Evolutionary conservation across 805 yeast genomes (phyloP), one percentile per base, ranked within the genome.

Genomic region (Metschnikowia orientalis): DNA sequence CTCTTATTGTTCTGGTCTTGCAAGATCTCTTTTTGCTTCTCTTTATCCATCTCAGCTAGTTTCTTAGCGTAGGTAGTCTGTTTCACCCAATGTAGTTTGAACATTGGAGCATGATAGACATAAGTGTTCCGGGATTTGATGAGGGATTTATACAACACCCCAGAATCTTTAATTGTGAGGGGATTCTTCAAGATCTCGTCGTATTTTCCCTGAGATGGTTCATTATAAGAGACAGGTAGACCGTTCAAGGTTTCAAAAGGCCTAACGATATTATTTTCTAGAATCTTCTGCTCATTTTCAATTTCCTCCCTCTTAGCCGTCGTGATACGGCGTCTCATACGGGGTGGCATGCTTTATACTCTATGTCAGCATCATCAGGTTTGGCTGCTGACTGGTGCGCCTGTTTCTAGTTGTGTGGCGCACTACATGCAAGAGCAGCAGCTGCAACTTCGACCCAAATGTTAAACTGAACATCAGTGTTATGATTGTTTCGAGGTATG

Each of bases 81-180:
- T 40, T 82, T 77, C 6, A 81, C 69, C 95, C 97, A 90, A 47
- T 79, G 86, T 28, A 81, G 66, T 38, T 75, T 76, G 49, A 90
- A 88, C 71, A 87, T 75, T 68, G 57, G 79, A 50, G 40, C 80
- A 54, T 84, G 85, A 74, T 25, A 78, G 64, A 63, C 44, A 36
- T 63, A 63, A 6, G 56, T 58, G 42, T 71, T 72, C 22, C 97
- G 64, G 0, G 97, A 89, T 23, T 75, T 73, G 49, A 82, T 70
- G 34, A 89, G 57, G 0, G 96, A 79, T 18, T 76, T 69, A 49
- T 82, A 81, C 6, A 84, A 52, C 0, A 81, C 81, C 0, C 85
- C 87, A 28, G 86, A 71, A 47, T 85, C 95, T 48, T 75, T 76
- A 8, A 81, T 69, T 0, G 84, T 71, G 15, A 87, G 60, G 2